Evolutionary conservation across 768 basidiomycete species (phyloP).

Genomic region (Ephemerocybe angulata): DNA sequence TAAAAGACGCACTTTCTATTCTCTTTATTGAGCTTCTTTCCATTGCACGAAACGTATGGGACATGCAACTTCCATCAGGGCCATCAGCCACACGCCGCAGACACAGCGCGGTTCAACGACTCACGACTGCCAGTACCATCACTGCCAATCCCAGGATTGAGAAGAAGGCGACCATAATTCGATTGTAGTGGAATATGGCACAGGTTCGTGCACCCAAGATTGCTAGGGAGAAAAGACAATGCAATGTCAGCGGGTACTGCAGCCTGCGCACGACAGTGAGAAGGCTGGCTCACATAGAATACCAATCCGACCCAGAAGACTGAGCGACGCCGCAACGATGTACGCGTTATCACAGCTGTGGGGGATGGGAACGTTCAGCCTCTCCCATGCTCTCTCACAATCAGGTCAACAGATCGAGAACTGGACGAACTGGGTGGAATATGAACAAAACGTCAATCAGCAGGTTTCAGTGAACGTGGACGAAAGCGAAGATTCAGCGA

Average conservation of each 20-base stretch:
- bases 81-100: neutral
- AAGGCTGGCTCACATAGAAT: conserved; percentile 5
- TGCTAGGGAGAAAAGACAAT: conserved; percentile 1
- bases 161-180: conserved; percentile 2
- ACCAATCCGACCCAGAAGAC: conserved; percentile 7
- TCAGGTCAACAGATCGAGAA: too few relatives aligned
- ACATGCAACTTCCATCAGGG: conserved; percentile 2
- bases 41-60: conserved; percentile 7
- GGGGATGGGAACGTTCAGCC: too few relatives aligned
- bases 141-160: neutral
- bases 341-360: conserved; percentile 8
- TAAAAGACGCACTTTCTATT: conserved; percentile 6
- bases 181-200: neutral
- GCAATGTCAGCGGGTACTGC: too few relatives aligned
- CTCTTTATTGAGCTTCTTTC: neutral
- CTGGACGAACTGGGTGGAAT: too few relatives aligned
- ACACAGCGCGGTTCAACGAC: neutral
- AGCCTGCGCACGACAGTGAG: too few relatives aligned
- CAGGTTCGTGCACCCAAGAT: conserved; percentile 7
- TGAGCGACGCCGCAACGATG: neutral
- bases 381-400: too few relatives aligned
- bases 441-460: neutral
- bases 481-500: neutral
- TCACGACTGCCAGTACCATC: neutral
- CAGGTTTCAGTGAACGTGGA: neutral